These are phyloP conservation scores for Penicillium sp. DNA, from an alignment of 2,329 filamentous ascomycete genomes.

Conservation along the genomic window DNA sequence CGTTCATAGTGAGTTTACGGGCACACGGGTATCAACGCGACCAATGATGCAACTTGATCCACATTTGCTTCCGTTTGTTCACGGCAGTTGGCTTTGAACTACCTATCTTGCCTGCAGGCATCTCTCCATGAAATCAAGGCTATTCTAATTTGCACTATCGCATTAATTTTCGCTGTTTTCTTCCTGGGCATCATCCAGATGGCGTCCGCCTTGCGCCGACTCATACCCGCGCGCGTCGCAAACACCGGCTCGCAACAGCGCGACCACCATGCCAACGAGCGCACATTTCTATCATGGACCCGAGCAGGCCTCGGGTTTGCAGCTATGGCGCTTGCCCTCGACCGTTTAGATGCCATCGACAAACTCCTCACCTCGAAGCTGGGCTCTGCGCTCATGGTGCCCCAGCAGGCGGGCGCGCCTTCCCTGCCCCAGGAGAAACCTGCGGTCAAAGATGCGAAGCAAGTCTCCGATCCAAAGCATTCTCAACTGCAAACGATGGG, in stretches of 20 bases:
- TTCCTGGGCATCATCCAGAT: background rate
- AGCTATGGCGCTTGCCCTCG: slow-evolving; percentile 30
- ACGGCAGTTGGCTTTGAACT: background rate
- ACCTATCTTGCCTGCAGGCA: background rate
- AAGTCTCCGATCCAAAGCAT: background rate
- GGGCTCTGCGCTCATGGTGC: background rate
- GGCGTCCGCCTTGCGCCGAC: slow-evolving; percentile 20
- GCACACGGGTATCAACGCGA: slow-evolving; percentile 2
- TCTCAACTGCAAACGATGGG: background rate
- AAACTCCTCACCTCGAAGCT: slow-evolving; percentile 20
- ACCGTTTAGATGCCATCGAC: slow-evolving; percentile 29
- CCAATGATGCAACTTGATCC: slow-evolving; percentile 5
- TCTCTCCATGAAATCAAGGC: background rate
- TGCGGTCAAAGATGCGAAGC: background rate
- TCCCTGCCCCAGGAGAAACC: background rate
- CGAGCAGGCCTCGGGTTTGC: slow-evolving; percentile 34
- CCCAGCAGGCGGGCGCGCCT: background rate
- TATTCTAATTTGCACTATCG: background rate
- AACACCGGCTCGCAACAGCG: slow-evolving; percentile 32
- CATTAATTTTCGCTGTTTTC: background rate
- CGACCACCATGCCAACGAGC: slow-evolving; percentile 35
- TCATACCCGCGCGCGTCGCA: slow-evolving; percentile 25
- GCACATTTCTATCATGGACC: slow-evolving; percentile 35
- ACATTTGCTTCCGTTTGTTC: background rate
- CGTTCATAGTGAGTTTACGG: background rate